Evolutionary conservation across 2,329 filamentous ascomycete genomes (phyloP), one percentile per base, ranked within the genome.

Genomic region (Apiospora phragmitis): DNA sequence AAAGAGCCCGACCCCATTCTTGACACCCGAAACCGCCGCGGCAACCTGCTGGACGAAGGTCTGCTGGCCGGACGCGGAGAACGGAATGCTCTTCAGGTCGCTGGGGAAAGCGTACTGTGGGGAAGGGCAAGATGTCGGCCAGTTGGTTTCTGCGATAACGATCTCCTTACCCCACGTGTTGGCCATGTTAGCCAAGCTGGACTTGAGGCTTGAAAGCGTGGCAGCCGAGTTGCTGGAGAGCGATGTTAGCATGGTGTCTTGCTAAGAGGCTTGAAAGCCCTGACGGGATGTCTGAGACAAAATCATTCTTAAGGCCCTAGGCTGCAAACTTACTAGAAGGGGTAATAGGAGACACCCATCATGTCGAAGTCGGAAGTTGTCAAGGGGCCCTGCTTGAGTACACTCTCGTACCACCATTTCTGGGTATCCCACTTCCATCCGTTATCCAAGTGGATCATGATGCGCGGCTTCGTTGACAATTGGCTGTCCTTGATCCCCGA

Each of bases 381-480:
- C 3, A 91, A 82, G 1, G 83, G 83, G 1, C 87, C 90, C 32
- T 82, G 80, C 9, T 77, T 83, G 0, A 92, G 82, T 0, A 91
- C 86, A 3, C 82, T 83, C 32, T 86, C 85, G 80, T 93, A 94
- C 80, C 88, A 93, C 82, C 85, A 90, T 72, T 91, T 81, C 77
- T 93, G 91, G 3, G 87, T 87, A 4, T 80, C 83, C 89, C 88
- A 92, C 73, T 91, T 86, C 90, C 91, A 94, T n/a, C 92, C 92
- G 76, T 93, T 91, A 79, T 94, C 91, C 4, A 93, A 85, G 76
- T 94, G 92, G 51, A 94, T 88, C 89, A 94, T 90, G 79, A 93
- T 92, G 77, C 90, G 88, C 1, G 91, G 90, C 72, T 87, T 85
- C 0, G 86, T 83, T 51, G 79, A 79, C 35, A 92, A 81, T 3